Conservation (phyloP, 192 early-diverging fungal genomes). For the Entomortierella lignicola region DNA sequence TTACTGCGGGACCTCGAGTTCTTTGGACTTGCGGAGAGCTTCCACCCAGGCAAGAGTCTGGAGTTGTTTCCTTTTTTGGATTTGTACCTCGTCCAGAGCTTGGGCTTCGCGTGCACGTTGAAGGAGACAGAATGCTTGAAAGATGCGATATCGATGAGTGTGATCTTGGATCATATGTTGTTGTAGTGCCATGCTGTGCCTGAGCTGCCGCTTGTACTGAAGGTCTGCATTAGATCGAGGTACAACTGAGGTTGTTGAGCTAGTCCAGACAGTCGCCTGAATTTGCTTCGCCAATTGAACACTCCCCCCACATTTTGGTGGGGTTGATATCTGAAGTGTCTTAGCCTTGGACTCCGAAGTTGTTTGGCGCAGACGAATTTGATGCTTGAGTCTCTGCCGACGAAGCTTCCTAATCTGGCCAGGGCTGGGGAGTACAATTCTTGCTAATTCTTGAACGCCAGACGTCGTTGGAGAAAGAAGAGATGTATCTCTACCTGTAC, state of each 20-base stretch:
- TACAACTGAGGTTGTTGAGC: constrained; percentile 31
- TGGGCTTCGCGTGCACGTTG: constrained; percentile 44
- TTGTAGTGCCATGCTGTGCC: constrained; percentile 37
- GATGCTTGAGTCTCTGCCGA: constrained; percentile 30
- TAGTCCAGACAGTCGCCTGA: constrained; percentile 28
- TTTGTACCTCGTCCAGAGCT: constrained; percentile 33
- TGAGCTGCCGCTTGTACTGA: constrained; percentile 30
- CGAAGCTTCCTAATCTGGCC: constrained; percentile 40
- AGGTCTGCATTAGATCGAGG: constrained; percentile 27
- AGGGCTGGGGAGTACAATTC: constrained; percentile 25
- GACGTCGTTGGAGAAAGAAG: not conserved
- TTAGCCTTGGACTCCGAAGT: constrained; percentile 7
- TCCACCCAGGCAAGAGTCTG: constrained; percentile 47
- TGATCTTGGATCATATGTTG: constrained; percentile 47
- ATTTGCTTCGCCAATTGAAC: constrained; percentile 3
- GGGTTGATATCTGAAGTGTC: not conserved
- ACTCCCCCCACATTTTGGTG: not conserved
- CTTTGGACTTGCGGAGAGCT: constrained; percentile 24
- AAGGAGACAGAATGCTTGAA: constrained; percentile 38
- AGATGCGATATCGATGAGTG: constrained; percentile 41
- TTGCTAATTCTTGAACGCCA: constrained; percentile 18
- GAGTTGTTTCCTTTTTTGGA: constrained; percentile 12
- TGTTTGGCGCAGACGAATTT: constrained; percentile 30
- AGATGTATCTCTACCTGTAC: not conserved
- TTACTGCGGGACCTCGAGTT: constrained; percentile 41